Percentiles rank a stretch among this genome's conserved stretches.
These are phyloP conservation scores for Entoloma clypeatum DNA, from an alignment of 1,284 basidiomycete species.

Conservation along the genomic window DNA sequence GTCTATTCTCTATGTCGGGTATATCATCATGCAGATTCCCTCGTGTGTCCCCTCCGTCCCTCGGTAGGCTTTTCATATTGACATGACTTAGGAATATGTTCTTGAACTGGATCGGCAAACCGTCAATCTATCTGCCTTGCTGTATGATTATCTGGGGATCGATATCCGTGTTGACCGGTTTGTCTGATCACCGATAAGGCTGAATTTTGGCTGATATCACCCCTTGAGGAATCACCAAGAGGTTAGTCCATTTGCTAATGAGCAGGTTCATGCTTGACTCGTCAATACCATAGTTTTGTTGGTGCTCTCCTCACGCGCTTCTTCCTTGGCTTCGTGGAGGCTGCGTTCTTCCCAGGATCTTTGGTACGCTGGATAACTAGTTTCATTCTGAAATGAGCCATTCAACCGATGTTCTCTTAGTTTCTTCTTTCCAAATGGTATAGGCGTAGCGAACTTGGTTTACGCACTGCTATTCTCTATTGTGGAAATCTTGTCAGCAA, in stretches of 20 bases:
- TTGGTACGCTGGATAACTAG: too few species aligned
- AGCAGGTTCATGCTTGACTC: neutral
- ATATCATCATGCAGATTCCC: slow-evolving; percentile 27
- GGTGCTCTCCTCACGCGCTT: slow-evolving; percentile 34
- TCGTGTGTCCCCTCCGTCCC: slow-evolving; percentile 20
- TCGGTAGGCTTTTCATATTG: neutral
- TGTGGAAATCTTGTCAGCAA: slow-evolving; percentile 47
- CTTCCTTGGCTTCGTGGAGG: slow-evolving; percentile 42
- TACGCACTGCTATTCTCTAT: slow-evolving; percentile 38
- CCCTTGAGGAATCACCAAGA: slow-evolving; percentile 16
- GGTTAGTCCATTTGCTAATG: slow-evolving; percentile 8
- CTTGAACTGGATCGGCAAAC: slow-evolving; percentile 23
- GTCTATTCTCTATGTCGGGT: slow-evolving; percentile 24
- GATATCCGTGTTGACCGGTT: slow-evolving; percentile 24
- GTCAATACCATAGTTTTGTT: slow-evolving; percentile 24
- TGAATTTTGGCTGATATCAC: neutral
- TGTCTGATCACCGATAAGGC: slow-evolving; percentile 1
- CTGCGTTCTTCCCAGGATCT: slow-evolving; percentile 39
- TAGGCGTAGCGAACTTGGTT: slow-evolving; percentile 18
- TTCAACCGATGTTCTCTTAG: too few species aligned
- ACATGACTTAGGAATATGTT: slow-evolving; percentile 23
- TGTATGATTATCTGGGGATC: slow-evolving; percentile 24
- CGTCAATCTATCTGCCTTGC: slow-evolving; percentile 23
- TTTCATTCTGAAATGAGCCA: too few species aligned
- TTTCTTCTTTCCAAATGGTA: too few species aligned